Evolutionary conservation across 257 asterid species (phyloP).

Genomic region (Verbascum thapsus): DNA sequence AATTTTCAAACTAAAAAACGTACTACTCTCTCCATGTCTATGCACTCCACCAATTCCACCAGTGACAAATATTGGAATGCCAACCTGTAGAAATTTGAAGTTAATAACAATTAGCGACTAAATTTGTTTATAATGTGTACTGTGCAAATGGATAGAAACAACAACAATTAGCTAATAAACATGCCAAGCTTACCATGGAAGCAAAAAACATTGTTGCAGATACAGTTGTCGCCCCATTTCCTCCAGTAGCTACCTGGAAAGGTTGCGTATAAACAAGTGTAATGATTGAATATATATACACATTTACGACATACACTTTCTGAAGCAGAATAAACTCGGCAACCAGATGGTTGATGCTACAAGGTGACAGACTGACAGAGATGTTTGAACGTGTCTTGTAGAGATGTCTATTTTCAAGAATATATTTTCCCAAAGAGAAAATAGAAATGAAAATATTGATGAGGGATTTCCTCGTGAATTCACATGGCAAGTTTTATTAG

Average conservation of each 20-base stretch:
- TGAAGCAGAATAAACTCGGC: not conserved
- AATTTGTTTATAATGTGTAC: not conserved
- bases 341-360: not conserved
- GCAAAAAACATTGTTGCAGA: slow-evolving; percentile 96
- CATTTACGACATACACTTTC: not conserved
- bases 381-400: not conserved
- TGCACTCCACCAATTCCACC: slow-evolving; percentile 99
- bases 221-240: slow-evolving; percentile 95
- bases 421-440: not conserved
- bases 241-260: slow-evolving; percentile 77
- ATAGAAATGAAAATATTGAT: not conserved
- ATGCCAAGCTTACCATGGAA: slow-evolving; percentile 57
- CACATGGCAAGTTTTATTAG: not conserved
- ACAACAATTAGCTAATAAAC: not conserved
- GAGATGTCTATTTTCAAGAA: not conserved
- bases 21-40: slow-evolving; percentile 86
- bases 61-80: slow-evolving; percentile 87
- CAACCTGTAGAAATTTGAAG: slow-evolving; percentile 55
- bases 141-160: slow-evolving; percentile 5
- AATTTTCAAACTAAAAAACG: slow-evolving; percentile 34
- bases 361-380: not conserved
- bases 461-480: slow-evolving; percentile 4
- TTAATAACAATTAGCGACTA: slow-evolving; percentile 12
- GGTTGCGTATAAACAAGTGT: slow-evolving; percentile 27
- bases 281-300: not conserved